Evolutionary conservation across 305 asterid species (phyloP).

Genomic region (Plantago rigida): DNA sequence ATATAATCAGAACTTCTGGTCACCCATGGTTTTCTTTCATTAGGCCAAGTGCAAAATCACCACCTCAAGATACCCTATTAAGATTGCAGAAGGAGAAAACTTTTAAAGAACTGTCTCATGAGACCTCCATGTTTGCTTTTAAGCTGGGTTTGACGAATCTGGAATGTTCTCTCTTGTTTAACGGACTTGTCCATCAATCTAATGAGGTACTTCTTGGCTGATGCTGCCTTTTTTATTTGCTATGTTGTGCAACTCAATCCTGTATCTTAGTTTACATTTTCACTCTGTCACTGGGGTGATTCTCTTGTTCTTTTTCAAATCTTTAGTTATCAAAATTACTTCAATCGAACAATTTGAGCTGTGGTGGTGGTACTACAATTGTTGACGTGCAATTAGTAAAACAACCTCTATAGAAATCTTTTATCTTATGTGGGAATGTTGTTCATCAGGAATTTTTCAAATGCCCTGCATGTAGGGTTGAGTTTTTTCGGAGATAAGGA

Average conservation of each 20-base stretch:
- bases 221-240: constrained; percentile 11
- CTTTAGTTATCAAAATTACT: constrained; percentile 9
- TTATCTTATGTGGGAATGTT: too few species aligned
- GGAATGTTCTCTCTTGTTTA: constrained; percentile 77
- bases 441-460: not conserved
- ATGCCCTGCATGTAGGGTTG: constrained; percentile 1
- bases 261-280: constrained; percentile 13
- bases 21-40: constrained; percentile 29
- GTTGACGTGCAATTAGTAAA: constrained; percentile 6
- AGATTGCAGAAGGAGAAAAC: constrained; percentile 72
- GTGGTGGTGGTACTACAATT: not conserved
- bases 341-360: constrained; percentile 1
- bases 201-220: constrained; percentile 53
- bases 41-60: constrained; percentile 72
- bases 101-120: constrained; percentile 52
- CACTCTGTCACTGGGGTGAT: constrained; percentile 14
- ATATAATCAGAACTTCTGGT: not conserved
- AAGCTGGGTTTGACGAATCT: constrained; percentile 78
- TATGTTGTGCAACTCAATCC: constrained; percentile 13
- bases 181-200: constrained; percentile 84
- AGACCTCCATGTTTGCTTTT: constrained; percentile 69
- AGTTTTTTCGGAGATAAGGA: constrained; percentile 1
- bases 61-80: constrained; percentile 78
- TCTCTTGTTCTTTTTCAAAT: constrained; percentile 8
- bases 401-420: not conserved